A percentile compares a stretch with the other conserved stretches of the same genome.
Conservation (phyloP, 179 eudicot genomes). For the Gypsophila paniculata region DNA sequence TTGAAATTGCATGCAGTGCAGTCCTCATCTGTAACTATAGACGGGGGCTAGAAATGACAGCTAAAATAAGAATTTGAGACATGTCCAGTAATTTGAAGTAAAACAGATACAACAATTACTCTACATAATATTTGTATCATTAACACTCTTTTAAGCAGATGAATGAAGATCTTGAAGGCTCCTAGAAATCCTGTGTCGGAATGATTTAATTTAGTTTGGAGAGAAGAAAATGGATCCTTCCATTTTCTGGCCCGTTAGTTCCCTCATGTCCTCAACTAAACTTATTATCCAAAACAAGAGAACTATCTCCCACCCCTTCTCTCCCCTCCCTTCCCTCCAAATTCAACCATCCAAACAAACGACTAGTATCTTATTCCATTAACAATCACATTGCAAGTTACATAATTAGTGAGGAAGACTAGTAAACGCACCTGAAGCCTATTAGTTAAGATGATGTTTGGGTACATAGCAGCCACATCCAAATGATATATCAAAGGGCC, state of each 20-base stretch:
- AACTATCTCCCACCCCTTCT: background rate
- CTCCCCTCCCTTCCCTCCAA: background rate
- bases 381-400: background rate
- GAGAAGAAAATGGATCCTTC: background rate
- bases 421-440: slow-evolving; percentile 78
- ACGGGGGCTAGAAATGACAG: slow-evolving; percentile 68
- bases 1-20: slow-evolving; percentile 99
- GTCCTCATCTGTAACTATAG: slow-evolving; percentile 90
- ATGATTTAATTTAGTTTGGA: no score
- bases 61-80: slow-evolving; percentile 18
- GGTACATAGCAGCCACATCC: slow-evolving; percentile 99
- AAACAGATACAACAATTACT: background rate
- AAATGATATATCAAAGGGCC: slow-evolving; percentile 92
- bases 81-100: background rate
- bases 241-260: background rate
- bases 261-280: background rate
- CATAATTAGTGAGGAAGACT: slow-evolving; percentile 9
- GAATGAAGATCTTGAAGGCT: background rate
- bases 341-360: background rate
- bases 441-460: slow-evolving; percentile 92
- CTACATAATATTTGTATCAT: background rate
- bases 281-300: background rate
- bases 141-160: background rate
- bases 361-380: background rate
- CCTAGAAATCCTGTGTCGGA: background rate